phyloP scores from a whole-genome alignment of 192 early-diverging fungal species.

The Funneliformis geosporum region DNA sequence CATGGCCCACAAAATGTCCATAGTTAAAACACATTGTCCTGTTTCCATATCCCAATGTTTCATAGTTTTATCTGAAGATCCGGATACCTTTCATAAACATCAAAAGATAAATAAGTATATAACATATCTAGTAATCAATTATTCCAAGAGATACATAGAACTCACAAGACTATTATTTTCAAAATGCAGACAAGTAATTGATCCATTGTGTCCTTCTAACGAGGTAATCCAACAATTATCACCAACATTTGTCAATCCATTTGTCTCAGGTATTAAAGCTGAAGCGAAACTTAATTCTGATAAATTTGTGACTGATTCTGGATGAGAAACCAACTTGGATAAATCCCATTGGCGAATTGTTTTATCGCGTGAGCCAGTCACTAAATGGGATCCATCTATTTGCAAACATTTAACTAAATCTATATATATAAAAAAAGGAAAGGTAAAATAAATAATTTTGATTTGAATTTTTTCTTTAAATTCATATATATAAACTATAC shows the following conservation, averaged over 20 bases:
- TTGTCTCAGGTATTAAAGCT: slow-evolving; percentile 26
- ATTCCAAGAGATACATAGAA: background rate
- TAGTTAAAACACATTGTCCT: slow-evolving; percentile 60
- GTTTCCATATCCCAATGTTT: slow-evolving; percentile 77
- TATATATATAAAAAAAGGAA: background rate
- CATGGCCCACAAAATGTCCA: slow-evolving; percentile 73
- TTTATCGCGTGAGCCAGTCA: slow-evolving; percentile 27
- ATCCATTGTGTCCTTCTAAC: slow-evolving; percentile 49
- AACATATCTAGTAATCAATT: slow-evolving; percentile 38
- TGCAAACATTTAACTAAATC: slow-evolving; percentile 26
- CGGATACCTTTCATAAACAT: slow-evolving; percentile 65
- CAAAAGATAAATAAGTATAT: slow-evolving; percentile 39
- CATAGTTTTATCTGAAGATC: slow-evolving; percentile 74
- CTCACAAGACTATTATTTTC: slow-evolving; percentile 55
- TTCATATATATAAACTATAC: too few relatives aligned
- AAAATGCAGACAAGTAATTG: slow-evolving; percentile 53
- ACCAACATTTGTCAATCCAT: slow-evolving; percentile 16
- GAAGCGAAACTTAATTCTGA: background rate
- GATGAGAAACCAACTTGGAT: background rate
- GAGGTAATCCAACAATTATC: slow-evolving; percentile 42
- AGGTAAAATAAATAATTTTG: background rate
- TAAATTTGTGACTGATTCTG: background rate
- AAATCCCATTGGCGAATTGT: slow-evolving; percentile 33
- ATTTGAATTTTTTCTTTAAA: background rate
- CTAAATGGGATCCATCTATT: background rate